Evolutionary conservation across 2,329 filamentous ascomycete species (phyloP).

Genomic region (Fusarium sp.): DNA sequence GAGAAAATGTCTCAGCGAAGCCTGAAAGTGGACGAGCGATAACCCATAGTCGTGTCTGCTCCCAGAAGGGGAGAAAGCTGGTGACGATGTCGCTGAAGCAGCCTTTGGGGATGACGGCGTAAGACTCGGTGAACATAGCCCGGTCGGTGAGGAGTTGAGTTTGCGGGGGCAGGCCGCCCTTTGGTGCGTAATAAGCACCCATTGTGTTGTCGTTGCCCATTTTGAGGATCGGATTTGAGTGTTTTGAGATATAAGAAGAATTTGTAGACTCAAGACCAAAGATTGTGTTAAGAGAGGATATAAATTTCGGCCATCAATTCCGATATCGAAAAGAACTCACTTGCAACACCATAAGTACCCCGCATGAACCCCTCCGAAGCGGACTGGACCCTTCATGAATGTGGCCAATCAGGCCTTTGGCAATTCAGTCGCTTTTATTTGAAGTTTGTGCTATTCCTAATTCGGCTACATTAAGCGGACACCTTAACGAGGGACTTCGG

Average conservation of each 20-base stretch:
- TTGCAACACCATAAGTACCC: background rate
- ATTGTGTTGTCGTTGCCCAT: conserved; percentile 13
- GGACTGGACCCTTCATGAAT: background rate
- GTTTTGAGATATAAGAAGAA: background rate
- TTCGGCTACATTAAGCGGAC: background rate
- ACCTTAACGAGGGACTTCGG: background rate
- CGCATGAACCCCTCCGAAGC: background rate
- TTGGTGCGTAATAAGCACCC: conserved; percentile 31
- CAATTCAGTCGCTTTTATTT: background rate
- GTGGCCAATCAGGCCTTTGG: background rate
- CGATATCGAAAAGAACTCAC: background rate
- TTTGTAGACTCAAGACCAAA: background rate
- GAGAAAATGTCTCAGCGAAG: conserved; percentile 31
- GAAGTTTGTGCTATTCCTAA: background rate
- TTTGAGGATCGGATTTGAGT: background rate
- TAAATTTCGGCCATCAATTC: background rate
- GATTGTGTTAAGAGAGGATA: background rate
- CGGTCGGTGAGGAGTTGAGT: conserved; percentile 30
- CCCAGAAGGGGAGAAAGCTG: conserved; percentile 30
- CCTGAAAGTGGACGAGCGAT: conserved; percentile 27
- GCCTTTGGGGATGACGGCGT: conserved; percentile 31
- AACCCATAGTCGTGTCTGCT: conserved; percentile 28
- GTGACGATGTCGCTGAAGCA: conserved; percentile 36
- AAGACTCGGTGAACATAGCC: conserved; percentile 34
- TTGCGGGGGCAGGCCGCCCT: conserved; percentile 26